Conservation (phyloP, 306 rosid genomes). For the Phaseolus lunatus region DNA sequence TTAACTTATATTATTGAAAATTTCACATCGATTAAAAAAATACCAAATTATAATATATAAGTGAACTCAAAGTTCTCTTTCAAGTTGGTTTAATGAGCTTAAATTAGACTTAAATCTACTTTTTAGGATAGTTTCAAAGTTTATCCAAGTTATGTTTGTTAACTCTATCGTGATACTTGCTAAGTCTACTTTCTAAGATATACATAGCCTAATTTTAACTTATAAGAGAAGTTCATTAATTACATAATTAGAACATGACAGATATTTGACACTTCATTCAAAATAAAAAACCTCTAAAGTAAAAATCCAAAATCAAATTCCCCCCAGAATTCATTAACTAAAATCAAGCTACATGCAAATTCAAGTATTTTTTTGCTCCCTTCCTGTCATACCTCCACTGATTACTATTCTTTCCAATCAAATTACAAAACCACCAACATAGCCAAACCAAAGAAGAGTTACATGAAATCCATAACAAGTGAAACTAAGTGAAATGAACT, state of each 20-base stretch:
- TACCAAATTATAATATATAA: too few relatives aligned
- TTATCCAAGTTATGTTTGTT: too few relatives aligned
- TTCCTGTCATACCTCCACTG: background rate
- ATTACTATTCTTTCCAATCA: conserved; percentile 9
- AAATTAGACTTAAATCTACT: too few relatives aligned
- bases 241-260: background rate
- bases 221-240: background rate
- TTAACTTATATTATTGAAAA: too few relatives aligned
- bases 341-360: conserved; percentile 11
- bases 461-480: conserved; percentile 22
- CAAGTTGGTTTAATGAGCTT: too few relatives aligned
- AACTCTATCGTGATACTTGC: too few relatives aligned
- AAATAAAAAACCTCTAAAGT: conserved; percentile 7
- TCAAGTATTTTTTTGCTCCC: conserved; percentile 32
- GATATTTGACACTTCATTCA: conserved; percentile 12
- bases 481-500: conserved; percentile 23
- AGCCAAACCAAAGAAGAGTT: conserved; percentile 7
- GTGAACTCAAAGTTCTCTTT: too few relatives aligned
- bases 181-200: too few relatives aligned
- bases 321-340: conserved; percentile 4
- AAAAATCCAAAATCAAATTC: conserved; percentile 32
- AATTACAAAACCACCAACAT: conserved; percentile 17
- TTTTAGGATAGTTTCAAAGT: too few relatives aligned
- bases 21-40: too few relatives aligned
- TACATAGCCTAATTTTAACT: background rate